phyloP scores from a whole-genome alignment of 169 alveolate species.

The Plasmodium coatneyi region DNA sequence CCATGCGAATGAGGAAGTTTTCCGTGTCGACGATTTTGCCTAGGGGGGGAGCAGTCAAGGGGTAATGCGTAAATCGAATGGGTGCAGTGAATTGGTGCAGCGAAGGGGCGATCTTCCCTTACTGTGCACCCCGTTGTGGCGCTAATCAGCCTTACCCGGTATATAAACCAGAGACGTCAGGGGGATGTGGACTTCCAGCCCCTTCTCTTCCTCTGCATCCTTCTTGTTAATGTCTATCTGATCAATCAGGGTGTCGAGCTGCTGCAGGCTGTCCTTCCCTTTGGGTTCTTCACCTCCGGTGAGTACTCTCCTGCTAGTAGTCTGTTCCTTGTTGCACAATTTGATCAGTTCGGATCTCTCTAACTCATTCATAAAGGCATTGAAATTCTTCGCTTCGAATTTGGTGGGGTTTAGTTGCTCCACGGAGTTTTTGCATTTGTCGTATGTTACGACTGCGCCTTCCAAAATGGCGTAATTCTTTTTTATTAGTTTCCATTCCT shows the following conservation, averaged over 20 bases:
- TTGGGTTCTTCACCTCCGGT: neutral
- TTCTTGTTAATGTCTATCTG: neutral
- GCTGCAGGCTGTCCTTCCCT: neutral
- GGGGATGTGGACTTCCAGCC: conserved; percentile 63
- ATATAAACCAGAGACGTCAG: conserved; percentile 59
- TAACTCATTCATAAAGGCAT: conserved; percentile 54
- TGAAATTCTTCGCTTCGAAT: conserved; percentile 40
- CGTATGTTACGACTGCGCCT: conserved; percentile 63
- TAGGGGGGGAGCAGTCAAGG: neutral
- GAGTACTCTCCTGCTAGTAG: neutral
- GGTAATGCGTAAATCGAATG: neutral
- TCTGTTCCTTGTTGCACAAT: conserved; percentile 12
- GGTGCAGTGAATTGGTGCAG: neutral
- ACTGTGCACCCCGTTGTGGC: neutral
- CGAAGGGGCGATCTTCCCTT: neutral
- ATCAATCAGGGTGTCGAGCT: conserved; percentile 7
- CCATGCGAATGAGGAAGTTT: conserved; percentile 62
- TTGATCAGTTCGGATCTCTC: conserved; percentile 60
- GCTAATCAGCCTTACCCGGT: conserved; percentile 28
- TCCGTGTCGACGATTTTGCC: conserved; percentile 69
- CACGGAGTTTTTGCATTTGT: conserved; percentile 53
- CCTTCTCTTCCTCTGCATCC: neutral
- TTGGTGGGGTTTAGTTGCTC: conserved; percentile 62
- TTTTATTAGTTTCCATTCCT: conserved; percentile 71
- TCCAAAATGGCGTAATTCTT: conserved; percentile 68